A percentile compares a stretch with the other conserved stretches of the same genome.
Evolutionary conservation across 1,139 yeast species (phyloP).

Genomic region (Schwanniomyces etchellsii): DNA sequence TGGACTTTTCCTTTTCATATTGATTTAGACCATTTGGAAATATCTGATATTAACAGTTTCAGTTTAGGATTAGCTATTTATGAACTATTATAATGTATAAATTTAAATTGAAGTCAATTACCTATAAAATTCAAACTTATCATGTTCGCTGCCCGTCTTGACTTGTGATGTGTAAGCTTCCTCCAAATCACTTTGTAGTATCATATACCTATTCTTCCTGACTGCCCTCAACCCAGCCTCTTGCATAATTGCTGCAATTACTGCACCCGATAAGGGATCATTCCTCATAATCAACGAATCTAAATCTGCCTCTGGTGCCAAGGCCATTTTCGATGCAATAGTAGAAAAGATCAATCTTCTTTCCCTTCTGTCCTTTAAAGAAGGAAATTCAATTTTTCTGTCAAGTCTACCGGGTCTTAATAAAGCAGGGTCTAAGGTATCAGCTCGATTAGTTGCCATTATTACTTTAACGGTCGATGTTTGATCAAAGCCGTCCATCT

Average conservation of each 20-base stretch:
- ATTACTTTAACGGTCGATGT: constrained; percentile 92
- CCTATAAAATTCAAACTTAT: constrained; percentile 96
- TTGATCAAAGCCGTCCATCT: constrained; percentile 99
- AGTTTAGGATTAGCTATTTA: constrained; percentile 58
- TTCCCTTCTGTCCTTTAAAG: constrained; percentile 92
- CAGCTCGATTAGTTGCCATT: constrained; percentile 99
- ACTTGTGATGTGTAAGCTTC: constrained; percentile 98
- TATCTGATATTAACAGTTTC: constrained; percentile 36
- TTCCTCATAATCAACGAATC: constrained; percentile 93
- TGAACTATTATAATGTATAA: constrained; percentile 20
- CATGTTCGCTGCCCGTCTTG: constrained; percentile 91
- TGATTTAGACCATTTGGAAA: constrained; percentile 68
- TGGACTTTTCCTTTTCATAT: constrained; percentile 49
- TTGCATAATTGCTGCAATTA: constrained; percentile 99
- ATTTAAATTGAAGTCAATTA: constrained; percentile 20
- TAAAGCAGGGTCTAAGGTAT: constrained; percentile 94
- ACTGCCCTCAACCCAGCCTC: constrained; percentile 99
- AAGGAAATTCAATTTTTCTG: constrained; percentile 96
- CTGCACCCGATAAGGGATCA: constrained; percentile 96
- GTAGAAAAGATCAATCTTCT: constrained; percentile 94
- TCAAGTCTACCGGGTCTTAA: constrained; percentile 98
- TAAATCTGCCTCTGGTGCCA: constrained; percentile 95
- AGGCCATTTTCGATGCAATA: constrained; percentile 94
- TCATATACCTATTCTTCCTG: constrained; percentile 94
- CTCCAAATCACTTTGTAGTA: constrained; percentile 90